These are phyloP conservation scores for Geosmithia putterillii DNA, from an alignment of 2,329 filamentous ascomycete genomes.

Conservation along the genomic window DNA sequence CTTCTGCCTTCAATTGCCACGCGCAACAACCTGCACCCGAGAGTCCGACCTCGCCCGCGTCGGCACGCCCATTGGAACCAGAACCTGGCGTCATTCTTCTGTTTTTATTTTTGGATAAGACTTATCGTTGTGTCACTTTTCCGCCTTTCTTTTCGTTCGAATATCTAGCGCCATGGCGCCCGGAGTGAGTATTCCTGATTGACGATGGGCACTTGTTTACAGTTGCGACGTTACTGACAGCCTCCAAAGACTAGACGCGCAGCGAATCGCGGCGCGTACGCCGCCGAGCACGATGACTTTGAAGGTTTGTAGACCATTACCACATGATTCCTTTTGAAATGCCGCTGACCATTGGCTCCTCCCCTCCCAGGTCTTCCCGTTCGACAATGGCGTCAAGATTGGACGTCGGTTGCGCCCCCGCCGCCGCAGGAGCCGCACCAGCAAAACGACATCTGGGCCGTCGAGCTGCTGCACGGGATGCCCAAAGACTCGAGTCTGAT, in stretches of 20 bases:
- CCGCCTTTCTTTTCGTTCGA: background rate
- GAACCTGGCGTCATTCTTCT: background rate
- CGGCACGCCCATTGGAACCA: background rate
- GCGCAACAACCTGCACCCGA: background rate
- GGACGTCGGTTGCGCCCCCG: slow-evolving; percentile 55
- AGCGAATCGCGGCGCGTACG: slow-evolving; percentile 39
- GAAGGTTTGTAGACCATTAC: slow-evolving; percentile 25
- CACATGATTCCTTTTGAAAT: no score
- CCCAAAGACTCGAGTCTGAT: slow-evolving; percentile 74
- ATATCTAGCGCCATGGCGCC: slow-evolving; percentile 20
- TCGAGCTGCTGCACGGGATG: slow-evolving; percentile 67
- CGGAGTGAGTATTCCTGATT: slow-evolving; percentile 17
- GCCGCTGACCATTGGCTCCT: slow-evolving; percentile 9
- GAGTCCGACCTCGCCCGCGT: background rate
- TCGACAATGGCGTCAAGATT: slow-evolving; percentile 74
- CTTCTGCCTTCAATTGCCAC: background rate
- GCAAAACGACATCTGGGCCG: slow-evolving; percentile 57
- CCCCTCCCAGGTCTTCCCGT: slow-evolving; percentile 57
- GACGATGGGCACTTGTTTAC: background rate
- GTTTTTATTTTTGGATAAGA: background rate
- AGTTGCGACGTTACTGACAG: slow-evolving; percentile 4
- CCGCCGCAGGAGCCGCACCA: slow-evolving; percentile 49
- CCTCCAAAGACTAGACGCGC: slow-evolving; percentile 37
- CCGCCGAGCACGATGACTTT: slow-evolving; percentile 49
- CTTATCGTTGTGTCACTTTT: background rate